These are phyloP conservation scores for Theileria annulata DNA, from an alignment of 169 alveolate genomes.

Conservation along the genomic window DNA sequence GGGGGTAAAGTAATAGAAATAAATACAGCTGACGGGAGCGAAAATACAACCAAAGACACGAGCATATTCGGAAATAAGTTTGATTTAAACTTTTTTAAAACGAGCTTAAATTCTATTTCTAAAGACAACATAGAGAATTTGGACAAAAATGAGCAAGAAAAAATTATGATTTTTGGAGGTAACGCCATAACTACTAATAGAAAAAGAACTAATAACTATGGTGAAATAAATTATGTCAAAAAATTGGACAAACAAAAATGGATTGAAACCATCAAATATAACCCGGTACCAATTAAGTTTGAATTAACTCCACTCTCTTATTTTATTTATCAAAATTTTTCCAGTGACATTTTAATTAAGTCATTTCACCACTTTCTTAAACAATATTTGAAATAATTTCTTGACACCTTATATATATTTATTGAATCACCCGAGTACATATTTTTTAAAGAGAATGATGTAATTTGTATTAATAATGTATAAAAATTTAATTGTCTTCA, in stretches of 20 bases:
- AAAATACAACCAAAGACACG: neutral
- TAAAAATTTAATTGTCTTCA: neutral
- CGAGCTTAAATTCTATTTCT: neutral
- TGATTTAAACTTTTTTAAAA: neutral
- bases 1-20: slow-evolving; percentile 25
- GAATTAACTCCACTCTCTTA: slow-evolving; percentile 51
- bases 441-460: neutral
- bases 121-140: slow-evolving; percentile 1
- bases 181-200: slow-evolving; percentile 2
- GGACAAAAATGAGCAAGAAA: slow-evolving; percentile 4
- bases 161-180: slow-evolving; percentile 57
- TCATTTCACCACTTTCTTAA: neutral
- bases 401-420: neutral
- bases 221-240: neutral
- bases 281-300: slow-evolving; percentile 57
- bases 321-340: slow-evolving; percentile 25
- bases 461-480: neutral
- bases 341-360: neutral
- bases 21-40: neutral
- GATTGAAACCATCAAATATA: slow-evolving; percentile 47
- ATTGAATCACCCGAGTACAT: neutral
- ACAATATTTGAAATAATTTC: neutral
- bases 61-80: slow-evolving; percentile 10
- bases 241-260: slow-evolving; percentile 23
- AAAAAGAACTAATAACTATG: neutral